Base-by-base conservation (phyloP, 352 stramenopile species). In the Elongisporangium prolatum region DNA sequence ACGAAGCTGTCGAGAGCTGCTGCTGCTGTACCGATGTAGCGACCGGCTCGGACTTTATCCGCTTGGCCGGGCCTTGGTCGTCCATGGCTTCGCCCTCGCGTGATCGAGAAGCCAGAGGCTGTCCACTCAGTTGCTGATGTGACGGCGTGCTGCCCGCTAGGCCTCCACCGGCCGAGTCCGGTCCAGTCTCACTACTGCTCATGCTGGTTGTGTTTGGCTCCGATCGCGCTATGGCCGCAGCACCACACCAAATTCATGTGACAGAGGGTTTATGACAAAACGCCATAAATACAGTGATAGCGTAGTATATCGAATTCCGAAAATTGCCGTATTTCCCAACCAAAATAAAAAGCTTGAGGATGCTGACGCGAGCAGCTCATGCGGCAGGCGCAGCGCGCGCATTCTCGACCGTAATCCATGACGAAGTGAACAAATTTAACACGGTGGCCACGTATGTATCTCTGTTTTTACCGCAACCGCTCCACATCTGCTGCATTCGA, bases 351-450 rank as follows among this genome's bases (percentile, higher is more conserved):
- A 47, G 73, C n/a, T n/a, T n/a, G 59, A 20, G 25, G 16, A 64
- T 64, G 21, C 48, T 40, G 28, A 50, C 24, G 40, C 38, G 60
- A 40, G 13, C 4, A 25, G 13, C 54, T 18, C 21, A 52, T 34
- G 59, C 38, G 52, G 47, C 24, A 50, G 1, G 16, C 34, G 48
- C 48, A 48, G 22, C 48, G 55, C 55, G 71, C 52, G 38, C 62
- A 21, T 61, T 89, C 16, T 94, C 82, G 11, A 92, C 83, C 2
- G 83, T 94, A 21, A 72, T 88, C 21, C 60, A 77, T 11, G 75
- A 90, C 14, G 85, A 94, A 73, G 85, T 94, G 40, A 72, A 68
- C 63, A 94, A 94, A 67, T 94, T 94, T 59, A 92, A 89, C 54
- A 64, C 69, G 21, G 80, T 80, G 2, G 80, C 85, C 48, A 85